Evolutionary conservation across 2,329 filamentous ascomycete species (phyloP).

Genomic region (Sordariomycetes sp.): DNA sequence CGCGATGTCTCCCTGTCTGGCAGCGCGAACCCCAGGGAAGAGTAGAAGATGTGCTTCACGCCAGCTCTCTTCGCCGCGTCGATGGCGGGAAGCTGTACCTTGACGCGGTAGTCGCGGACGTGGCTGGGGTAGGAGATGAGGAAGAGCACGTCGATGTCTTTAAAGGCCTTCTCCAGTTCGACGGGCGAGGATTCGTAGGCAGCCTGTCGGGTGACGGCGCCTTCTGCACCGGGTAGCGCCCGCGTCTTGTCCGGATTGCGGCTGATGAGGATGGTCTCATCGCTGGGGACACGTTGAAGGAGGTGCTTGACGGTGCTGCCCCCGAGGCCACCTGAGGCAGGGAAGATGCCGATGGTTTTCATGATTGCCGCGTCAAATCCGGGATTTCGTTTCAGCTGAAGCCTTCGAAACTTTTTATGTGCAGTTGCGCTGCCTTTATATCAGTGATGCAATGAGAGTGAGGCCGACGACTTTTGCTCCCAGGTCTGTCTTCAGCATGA

Average conservation of each 20-base stretch:
- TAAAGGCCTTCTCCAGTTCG: constrained; percentile 36
- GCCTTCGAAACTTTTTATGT: too few species aligned
- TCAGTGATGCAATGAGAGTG: too few species aligned
- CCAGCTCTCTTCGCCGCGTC: constrained; percentile 40
- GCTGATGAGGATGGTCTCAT: constrained; percentile 36
- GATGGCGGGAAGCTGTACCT: constrained; percentile 34
- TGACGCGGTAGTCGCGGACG: constrained; percentile 32
- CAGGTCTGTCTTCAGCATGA: too few species aligned
- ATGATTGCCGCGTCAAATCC: too few species aligned
- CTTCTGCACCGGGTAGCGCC: constrained; percentile 11
- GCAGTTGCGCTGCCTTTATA: too few species aligned
- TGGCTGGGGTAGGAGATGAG: constrained; percentile 45
- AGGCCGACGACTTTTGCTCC: too few species aligned
- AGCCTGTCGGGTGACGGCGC: constrained; percentile 39
- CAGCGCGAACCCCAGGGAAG: constrained; percentile 45
- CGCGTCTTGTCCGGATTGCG: constrained; percentile 32
- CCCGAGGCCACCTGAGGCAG: constrained; percentile 43
- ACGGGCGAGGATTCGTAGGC: constrained; percentile 36
- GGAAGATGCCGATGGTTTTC: constrained; percentile 34
- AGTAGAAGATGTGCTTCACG: constrained; percentile 48
- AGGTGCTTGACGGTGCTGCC: constrained; percentile 40
- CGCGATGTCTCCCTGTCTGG: constrained; percentile 23
- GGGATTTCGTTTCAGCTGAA: too few species aligned
- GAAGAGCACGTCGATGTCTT: constrained; percentile 40
- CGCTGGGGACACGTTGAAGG: constrained; percentile 28